Evolutionary conservation across 2,329 filamentous ascomycete species (phyloP).

Genomic region (Aureobasidium leucospermi): DNA sequence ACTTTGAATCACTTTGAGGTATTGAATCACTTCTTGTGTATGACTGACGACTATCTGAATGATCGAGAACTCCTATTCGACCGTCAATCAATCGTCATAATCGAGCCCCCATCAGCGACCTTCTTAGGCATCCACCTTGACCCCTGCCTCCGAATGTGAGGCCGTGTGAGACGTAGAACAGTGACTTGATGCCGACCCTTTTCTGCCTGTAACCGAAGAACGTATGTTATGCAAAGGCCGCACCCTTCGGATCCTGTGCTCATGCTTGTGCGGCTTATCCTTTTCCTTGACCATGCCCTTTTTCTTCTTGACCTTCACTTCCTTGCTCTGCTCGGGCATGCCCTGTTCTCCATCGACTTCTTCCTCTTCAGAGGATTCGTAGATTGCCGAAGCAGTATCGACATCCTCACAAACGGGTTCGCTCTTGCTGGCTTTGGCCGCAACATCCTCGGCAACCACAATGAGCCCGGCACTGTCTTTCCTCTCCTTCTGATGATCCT

Average conservation of each 20-base stretch:
- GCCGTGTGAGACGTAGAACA: background rate
- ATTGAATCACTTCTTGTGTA: too few relatives aligned
- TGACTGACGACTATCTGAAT: too few relatives aligned
- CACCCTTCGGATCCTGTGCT: background rate
- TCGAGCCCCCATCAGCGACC: too few relatives aligned
- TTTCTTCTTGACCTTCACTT: background rate
- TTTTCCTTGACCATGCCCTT: background rate
- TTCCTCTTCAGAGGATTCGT: background rate
- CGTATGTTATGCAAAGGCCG: background rate
- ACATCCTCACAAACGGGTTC: background rate
- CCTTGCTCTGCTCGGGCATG: background rate
- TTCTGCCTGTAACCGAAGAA: background rate
- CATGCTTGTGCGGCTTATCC: background rate
- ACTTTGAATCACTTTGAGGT: background rate
- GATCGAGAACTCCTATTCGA: too few relatives aligned
- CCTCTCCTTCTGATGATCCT: too few relatives aligned
- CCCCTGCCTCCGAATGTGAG: too few relatives aligned
- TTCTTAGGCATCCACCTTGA: too few relatives aligned
- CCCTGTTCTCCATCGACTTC: background rate
- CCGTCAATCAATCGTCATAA: too few relatives aligned
- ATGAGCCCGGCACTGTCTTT: background rate
- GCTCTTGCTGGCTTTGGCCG: background rate
- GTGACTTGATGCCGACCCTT: background rate
- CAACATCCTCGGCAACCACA: background rate
- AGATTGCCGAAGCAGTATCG: background rate